phyloP scores from a whole-genome alignment of 495 filamentous ascomycete species.

The Oidiodendron maius region DNA sequence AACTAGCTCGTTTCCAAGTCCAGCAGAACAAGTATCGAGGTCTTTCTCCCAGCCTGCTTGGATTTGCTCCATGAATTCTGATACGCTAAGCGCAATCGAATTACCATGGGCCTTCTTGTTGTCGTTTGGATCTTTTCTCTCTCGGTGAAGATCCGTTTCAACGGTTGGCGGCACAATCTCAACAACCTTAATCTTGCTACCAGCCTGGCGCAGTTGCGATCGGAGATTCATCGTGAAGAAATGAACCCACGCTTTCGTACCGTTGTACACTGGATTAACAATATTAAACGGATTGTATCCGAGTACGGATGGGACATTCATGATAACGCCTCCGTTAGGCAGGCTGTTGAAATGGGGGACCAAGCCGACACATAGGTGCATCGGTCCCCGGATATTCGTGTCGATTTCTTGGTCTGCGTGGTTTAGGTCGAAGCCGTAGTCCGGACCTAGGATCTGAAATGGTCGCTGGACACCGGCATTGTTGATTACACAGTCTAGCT shows the following conservation, averaged over 20 bases:
- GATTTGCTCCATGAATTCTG: conserved; percentile 40
- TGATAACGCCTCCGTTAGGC: conserved; percentile 29
- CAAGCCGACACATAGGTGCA: conserved; percentile 38
- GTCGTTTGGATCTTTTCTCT: conserved; percentile 41
- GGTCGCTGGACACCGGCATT: conserved; percentile 29
- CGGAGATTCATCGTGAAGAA: conserved; percentile 42
- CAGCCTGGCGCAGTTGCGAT: conserved; percentile 29
- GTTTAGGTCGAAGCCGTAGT: conserved; percentile 24
- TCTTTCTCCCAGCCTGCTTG: conserved; percentile 29
- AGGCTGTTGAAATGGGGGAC: conserved; percentile 34
- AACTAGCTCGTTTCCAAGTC: conserved; percentile 26
- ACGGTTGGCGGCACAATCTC: conserved; percentile 44
- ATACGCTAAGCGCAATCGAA: conserved; percentile 29
- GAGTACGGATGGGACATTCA: conserved; percentile 41
- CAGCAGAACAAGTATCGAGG: conserved; percentile 32
- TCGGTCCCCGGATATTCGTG: conserved; percentile 42
- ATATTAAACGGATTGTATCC: conserved; percentile 35
- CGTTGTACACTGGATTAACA: conserved; percentile 44
- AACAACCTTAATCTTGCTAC: conserved; percentile 32
- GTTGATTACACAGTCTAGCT: conserved; percentile 43
- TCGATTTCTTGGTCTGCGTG: conserved; percentile 43
- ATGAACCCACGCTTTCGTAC: conserved; percentile 43
- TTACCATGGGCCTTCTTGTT: conserved; percentile 47
- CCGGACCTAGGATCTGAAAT: conserved; percentile 20
- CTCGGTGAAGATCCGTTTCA: conserved; percentile 41